These are phyloP conservation scores for Cladochytrium tenue DNA, from an alignment of 371 early-diverging fungal species.

Conservation along the genomic window DNA sequence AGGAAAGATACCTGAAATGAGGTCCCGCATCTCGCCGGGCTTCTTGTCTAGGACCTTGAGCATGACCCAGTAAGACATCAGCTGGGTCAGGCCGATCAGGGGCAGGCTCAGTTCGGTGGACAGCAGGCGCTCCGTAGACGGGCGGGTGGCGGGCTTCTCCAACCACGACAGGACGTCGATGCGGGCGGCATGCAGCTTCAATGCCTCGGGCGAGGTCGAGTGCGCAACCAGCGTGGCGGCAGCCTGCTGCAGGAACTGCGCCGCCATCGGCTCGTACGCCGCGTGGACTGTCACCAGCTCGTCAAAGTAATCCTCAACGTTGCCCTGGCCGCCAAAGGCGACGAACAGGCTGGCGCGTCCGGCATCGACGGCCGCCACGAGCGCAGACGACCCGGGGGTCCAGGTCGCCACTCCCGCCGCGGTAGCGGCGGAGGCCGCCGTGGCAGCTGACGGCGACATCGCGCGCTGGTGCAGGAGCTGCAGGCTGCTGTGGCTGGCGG, in stretches of 20 bases:
- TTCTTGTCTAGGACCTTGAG: slow-evolving; percentile 54
- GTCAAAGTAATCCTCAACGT: slow-evolving; percentile 91
- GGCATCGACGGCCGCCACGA: slow-evolving; percentile 64
- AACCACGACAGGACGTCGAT: slow-evolving; percentile 88
- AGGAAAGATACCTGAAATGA: slow-evolving; percentile 38
- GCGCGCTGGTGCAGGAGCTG: too few species aligned
- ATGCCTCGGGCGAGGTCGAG: slow-evolving; percentile 70
- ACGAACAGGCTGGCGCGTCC: slow-evolving; percentile 76
- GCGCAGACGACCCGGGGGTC: slow-evolving; percentile 58
- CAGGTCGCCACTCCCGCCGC: slow-evolving; percentile 35
- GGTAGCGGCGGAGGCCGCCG: slow-evolving; percentile 48
- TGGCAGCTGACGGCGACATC: neutral
- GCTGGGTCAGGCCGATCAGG: slow-evolving; percentile 86
- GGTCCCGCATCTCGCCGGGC: slow-evolving; percentile 39
- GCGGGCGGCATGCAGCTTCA: slow-evolving; percentile 77
- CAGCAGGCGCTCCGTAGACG: slow-evolving; percentile 79
- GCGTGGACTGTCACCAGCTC: slow-evolving; percentile 80
- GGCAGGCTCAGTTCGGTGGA: slow-evolving; percentile 87
- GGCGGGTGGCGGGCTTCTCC: slow-evolving; percentile 78
- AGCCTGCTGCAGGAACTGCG: slow-evolving; percentile 78
- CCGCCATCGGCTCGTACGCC: slow-evolving; percentile 80
- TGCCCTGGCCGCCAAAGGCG: slow-evolving; percentile 96
- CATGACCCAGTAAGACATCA: slow-evolving; percentile 80
- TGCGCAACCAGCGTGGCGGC: slow-evolving; percentile 70
- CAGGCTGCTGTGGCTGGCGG: too few species aligned